Evolutionary conservation across 2,329 filamentous ascomycete species (phyloP).

Genomic region (Alternaria tenuissima): DNA sequence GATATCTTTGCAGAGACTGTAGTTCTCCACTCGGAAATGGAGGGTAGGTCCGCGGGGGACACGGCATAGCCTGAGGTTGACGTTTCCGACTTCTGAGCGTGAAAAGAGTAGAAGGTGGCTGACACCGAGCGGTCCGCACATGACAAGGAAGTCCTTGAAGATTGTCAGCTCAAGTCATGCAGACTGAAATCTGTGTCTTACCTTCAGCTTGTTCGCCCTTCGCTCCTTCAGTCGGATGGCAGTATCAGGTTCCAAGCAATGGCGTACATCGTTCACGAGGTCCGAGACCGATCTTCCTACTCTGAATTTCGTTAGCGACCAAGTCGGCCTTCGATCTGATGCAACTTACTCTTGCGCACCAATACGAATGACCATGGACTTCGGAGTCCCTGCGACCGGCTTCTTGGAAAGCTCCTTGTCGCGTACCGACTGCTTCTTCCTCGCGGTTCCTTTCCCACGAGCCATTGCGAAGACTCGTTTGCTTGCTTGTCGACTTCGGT

Average conservation of each 20-base stretch:
- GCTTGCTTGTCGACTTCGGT: conserved; percentile 8
- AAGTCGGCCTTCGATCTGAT: neutral
- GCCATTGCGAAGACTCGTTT: conserved; percentile 35
- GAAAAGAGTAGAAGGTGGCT: conserved; percentile 94
- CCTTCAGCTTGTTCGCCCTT: conserved; percentile 19
- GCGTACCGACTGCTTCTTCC: conserved; percentile 45
- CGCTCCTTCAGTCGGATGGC: conserved; percentile 79
- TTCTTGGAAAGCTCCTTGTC: conserved; percentile 59
- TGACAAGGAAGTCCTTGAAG: conserved; percentile 89
- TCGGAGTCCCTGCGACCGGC: conserved; percentile 71
- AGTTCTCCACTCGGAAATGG: conserved; percentile 93
- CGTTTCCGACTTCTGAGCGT: conserved; percentile 86
- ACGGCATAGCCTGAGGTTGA: conserved; percentile 86
- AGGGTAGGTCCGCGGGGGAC: conserved; percentile 91
- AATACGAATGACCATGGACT: conserved; percentile 98
- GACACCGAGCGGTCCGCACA: conserved; percentile 93
- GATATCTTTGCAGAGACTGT: conserved; percentile 92
- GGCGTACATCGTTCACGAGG: conserved; percentile 87
- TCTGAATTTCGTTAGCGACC: neutral
- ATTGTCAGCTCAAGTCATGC: conserved; percentile 82
- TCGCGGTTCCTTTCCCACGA: conserved; percentile 37
- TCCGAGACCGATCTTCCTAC: conserved; percentile 92
- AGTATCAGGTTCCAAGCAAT: conserved; percentile 95
- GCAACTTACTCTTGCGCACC: conserved; percentile 75
- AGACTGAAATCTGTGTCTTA: conserved; percentile 59